Evolutionary conservation across 768 basidiomycete genomes (phyloP).

Genomic region (Pilatotrama ljubarskyi): DNA sequence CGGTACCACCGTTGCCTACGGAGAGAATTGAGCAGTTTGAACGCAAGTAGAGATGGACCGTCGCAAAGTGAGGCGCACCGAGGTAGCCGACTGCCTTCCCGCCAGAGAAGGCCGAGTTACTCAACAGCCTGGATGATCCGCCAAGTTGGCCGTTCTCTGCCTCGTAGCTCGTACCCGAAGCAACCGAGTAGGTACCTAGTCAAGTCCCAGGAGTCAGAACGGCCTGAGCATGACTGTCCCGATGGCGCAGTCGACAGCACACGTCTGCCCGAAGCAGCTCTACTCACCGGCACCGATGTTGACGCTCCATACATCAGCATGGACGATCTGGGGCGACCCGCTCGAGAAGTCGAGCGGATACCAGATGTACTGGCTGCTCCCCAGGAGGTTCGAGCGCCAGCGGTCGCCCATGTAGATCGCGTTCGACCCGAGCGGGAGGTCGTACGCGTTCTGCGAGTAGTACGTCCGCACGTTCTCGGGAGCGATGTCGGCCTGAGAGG

Average conservation of each 20-base stretch:
- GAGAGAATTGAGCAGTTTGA: neutral
- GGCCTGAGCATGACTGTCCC: neutral
- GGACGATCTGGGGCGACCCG: slow-evolving; percentile 54
- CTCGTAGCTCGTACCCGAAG: slow-evolving; percentile 54
- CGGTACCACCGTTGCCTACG: slow-evolving; percentile 55
- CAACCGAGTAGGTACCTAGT: slow-evolving; percentile 48
- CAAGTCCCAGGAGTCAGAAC: neutral
- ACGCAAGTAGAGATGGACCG: neutral
- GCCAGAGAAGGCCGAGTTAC: slow-evolving; percentile 50
- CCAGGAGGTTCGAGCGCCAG: slow-evolving; percentile 54
- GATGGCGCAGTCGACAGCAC: neutral
- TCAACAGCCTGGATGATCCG: slow-evolving; percentile 46
- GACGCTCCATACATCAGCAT: slow-evolving; percentile 58
- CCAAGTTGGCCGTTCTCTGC: slow-evolving; percentile 52
- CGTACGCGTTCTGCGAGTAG: slow-evolving; percentile 61
- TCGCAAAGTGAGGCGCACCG: slow-evolving; percentile 39
- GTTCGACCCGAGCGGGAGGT: slow-evolving; percentile 48
- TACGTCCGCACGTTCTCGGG: slow-evolving; percentile 52
- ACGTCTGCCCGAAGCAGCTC: too few species aligned
- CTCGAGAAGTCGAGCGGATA: slow-evolving; percentile 56
- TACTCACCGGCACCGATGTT: slow-evolving; percentile 44
- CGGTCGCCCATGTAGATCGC: slow-evolving; percentile 67
- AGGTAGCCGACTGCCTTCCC: slow-evolving; percentile 56
- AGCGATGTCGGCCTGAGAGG: slow-evolving; percentile 56
- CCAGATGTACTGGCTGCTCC: slow-evolving; percentile 63